phyloP scores from a whole-genome alignment of 164 flowering plant genomes.

The Cinnamomum micranthum region DNA sequence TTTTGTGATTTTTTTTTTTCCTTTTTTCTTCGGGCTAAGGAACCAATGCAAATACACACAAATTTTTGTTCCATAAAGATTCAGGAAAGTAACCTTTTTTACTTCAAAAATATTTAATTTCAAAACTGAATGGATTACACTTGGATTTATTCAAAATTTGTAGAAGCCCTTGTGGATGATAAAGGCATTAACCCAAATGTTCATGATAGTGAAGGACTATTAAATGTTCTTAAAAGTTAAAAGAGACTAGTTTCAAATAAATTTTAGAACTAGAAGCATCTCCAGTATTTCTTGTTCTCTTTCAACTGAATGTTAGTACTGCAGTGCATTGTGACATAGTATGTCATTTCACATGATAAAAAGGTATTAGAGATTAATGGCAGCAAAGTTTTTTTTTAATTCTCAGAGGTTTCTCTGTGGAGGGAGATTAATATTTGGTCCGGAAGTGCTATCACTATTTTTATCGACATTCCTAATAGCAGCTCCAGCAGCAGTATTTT shows the following conservation, averaged over 20 bases:
- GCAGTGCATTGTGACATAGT: not conserved
- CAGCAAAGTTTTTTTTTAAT: not conserved
- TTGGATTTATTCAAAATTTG: no score
- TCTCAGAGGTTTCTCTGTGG: constrained; percentile 78
- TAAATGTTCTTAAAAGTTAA: not conserved
- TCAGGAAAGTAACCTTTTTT: no score
- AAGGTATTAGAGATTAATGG: not conserved
- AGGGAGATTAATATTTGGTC: constrained; percentile 87
- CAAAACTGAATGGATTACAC: not conserved
- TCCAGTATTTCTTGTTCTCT: not conserved
- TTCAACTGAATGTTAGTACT: not conserved
- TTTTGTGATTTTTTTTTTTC: no score
- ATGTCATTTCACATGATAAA: not conserved
- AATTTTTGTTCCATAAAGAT: no score
- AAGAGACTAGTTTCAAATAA: no score
- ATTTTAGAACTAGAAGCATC: no score
- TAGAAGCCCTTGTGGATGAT: not conserved
- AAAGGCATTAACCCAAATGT: not conserved
- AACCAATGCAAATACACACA: no score
- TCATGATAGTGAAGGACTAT: not conserved
- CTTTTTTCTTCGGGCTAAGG: no score
- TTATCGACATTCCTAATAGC: constrained; percentile 60
- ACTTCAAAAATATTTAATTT: no score
- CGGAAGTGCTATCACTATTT: constrained; percentile 72
- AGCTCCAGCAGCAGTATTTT: constrained; percentile 70